phyloP scores from a whole-genome alignment of 805 yeast genomes.

The Candida wancherniae region DNA sequence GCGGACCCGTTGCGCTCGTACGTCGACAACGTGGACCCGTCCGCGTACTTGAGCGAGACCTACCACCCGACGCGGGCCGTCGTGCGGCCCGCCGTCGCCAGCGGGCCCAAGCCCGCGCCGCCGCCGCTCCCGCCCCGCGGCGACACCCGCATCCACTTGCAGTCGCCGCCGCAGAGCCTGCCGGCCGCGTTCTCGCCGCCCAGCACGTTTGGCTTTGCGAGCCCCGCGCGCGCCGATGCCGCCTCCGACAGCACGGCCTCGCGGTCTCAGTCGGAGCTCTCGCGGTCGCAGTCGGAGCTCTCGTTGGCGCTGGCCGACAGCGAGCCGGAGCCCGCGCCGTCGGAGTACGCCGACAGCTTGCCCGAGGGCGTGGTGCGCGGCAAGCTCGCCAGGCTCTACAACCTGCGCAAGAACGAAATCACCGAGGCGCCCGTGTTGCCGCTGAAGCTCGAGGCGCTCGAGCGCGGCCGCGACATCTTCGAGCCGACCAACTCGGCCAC shows the following conservation, averaged over 20 bases:
- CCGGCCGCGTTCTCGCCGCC: too few relatives aligned
- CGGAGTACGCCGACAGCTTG: constrained; percentile 1
- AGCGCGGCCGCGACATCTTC: too few relatives aligned
- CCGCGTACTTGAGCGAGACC: constrained; percentile 21
- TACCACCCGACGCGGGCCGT: constrained; percentile 25
- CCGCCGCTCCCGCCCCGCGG: constrained; percentile 35
- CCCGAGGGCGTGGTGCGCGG: constrained; percentile 11
- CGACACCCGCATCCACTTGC: constrained; percentile 1
- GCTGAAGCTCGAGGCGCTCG: constrained; percentile 1
- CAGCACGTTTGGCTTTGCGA: too few relatives aligned
- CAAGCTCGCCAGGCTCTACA: constrained; percentile 26
- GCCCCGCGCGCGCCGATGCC: too few relatives aligned
- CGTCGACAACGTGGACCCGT: constrained; percentile 23
- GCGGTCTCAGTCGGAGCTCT: too few relatives aligned
- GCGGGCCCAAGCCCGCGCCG: constrained; percentile 5
- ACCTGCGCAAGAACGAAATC: constrained; percentile 32
- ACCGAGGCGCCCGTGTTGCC: constrained; percentile 24
- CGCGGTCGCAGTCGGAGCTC: constrained; percentile 4
- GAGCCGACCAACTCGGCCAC: constrained; percentile 18
- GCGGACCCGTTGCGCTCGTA: constrained; percentile 32
- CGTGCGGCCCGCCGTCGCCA: constrained; percentile 11
- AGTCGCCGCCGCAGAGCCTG: not conserved
- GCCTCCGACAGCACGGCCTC: too few relatives aligned
- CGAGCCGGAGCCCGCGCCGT: constrained; percentile 4
- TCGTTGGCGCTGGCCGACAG: constrained; percentile 2